Conservation (phyloP, 202 grass and related monocot genomes). For the Miscanthus sacchariflorus region DNA sequence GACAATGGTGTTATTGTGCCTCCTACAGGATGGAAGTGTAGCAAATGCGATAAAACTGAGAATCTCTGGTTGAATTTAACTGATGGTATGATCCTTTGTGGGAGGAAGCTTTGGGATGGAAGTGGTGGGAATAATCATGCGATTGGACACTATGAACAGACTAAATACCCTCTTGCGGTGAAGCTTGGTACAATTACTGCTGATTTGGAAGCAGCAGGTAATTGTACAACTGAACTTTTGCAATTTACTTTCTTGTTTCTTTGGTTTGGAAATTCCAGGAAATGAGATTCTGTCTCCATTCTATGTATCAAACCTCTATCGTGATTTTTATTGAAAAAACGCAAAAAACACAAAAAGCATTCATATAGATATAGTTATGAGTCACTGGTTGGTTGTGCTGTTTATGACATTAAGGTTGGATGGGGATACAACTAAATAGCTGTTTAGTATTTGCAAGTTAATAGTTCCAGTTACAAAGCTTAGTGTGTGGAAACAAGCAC, state of each 20-base stretch:
- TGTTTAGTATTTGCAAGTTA: background rate
- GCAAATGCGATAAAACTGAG: conserved; percentile 96
- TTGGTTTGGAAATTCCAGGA: background rate
- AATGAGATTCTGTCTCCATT: background rate
- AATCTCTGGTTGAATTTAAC: conserved; percentile 99
- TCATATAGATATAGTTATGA: background rate
- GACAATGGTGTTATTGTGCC: conserved; percentile 88
- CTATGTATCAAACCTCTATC: background rate
- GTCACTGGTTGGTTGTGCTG: background rate
- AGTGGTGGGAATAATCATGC: conserved; percentile 97
- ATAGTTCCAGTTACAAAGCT: background rate
- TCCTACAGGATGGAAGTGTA: conserved; percentile 93
- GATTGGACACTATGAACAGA: conserved; percentile 85
- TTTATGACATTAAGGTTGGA: background rate
- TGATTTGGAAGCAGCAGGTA: conserved; percentile 94
- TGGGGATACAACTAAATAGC: background rate
- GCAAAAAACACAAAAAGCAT: background rate
- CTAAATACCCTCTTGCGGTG: conserved; percentile 89
- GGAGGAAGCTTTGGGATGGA: conserved; percentile 88
- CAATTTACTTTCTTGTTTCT: background rate
- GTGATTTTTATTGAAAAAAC: background rate
- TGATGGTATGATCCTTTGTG: conserved; percentile 92
- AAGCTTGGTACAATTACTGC: conserved; percentile 97
- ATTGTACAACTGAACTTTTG: conserved; percentile 59
- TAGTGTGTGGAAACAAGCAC: background rate